Base-by-base conservation (phyloP, 1,284 basidiomycete genomes). In the Amylostereum chailletii region DNA sequence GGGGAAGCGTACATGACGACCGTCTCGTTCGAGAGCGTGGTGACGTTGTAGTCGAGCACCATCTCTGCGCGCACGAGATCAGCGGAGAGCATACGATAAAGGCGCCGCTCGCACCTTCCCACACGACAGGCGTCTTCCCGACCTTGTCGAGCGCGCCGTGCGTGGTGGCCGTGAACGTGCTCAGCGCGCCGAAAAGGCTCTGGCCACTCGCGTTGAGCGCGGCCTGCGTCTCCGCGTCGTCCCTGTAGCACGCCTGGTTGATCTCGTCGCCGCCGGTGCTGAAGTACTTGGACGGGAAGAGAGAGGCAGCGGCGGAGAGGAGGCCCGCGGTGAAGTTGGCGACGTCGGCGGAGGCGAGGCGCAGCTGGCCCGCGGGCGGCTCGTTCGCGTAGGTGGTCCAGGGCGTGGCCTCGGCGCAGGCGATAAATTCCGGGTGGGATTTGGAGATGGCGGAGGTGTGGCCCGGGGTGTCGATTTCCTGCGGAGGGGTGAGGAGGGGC, bases 251-350 rank as follows among this genome's bases (percentile, higher is more conserved):
- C 40, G 71, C 70, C 6, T 63, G 60, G 60, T 91, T 91, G 53
- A 93, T 63, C 65, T 94, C 90, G 61, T 94, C 91, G 0, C 90
- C 90, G 1, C 91, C 91, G 0, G 87, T 86, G 55, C 79, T 81
- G 62, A 94, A 80, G 51, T 86, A 72, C 29, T 63, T 71, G 11
- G 81, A 78, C 1, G 79, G 76, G 55, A 86, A 74, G 36, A 77
- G 63, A 19, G 65, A 60, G 1, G 75, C 63, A 1, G 70, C 61
- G 1, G 65, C 60, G 5, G 60, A 55, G 54, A 84, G 71, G 32
- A 86, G 60, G 6, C 63, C 62, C 4, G 65, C 59, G 6, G 76
- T 73, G 55, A 77, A 82, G 7, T 70, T 63, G 46, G 65, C 59
- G 0, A 71, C 74, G 8, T 58, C 58, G 34, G 65, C 57, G 3